These are phyloP conservation scores for Coemansia sp. DNA, from an alignment of 192 early-diverging fungal genomes.

Conservation along the genomic window DNA sequence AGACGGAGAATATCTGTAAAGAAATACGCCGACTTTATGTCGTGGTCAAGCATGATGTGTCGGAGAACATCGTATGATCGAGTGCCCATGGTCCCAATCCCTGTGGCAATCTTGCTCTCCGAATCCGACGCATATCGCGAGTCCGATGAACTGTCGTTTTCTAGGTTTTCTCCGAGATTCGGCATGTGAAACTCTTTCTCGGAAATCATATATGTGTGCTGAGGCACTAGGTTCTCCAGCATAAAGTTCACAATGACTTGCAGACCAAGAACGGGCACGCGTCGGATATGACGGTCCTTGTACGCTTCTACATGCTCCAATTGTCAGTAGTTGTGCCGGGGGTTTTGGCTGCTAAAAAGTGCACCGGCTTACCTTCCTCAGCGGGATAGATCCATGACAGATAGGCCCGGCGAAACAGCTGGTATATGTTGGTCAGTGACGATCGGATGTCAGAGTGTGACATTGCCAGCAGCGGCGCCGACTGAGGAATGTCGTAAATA, in stretches of 20 bases:
- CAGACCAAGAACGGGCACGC: constrained; percentile 30
- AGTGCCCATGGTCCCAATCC: constrained; percentile 8
- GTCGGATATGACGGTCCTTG: constrained; percentile 14
- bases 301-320: constrained; percentile 16
- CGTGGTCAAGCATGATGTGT: constrained; percentile 27
- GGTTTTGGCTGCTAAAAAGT: not conserved
- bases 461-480: constrained; percentile 31
- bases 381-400: constrained; percentile 41
- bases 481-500: constrained; percentile 18
- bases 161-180: constrained; percentile 1
- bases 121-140: not conserved
- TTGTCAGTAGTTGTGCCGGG: not conserved
- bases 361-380: constrained; percentile 17
- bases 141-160: not conserved
- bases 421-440: constrained; percentile 17
- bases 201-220: constrained; percentile 19
- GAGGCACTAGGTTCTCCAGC: constrained; percentile 31
- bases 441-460: constrained; percentile 10
- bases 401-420: constrained; percentile 32
- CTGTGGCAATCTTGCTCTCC: constrained; percentile 6
- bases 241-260: constrained; percentile 32
- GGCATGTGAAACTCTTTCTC: constrained; percentile 31
- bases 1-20: constrained; percentile 40
- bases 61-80: constrained; percentile 31
- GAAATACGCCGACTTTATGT: constrained; percentile 24